Percentiles rank a stretch among this genome's conserved stretches.
Evolutionary conservation across 2,329 filamentous ascomycete species (phyloP).

Genomic region (Blastomyces silverae): DNA sequence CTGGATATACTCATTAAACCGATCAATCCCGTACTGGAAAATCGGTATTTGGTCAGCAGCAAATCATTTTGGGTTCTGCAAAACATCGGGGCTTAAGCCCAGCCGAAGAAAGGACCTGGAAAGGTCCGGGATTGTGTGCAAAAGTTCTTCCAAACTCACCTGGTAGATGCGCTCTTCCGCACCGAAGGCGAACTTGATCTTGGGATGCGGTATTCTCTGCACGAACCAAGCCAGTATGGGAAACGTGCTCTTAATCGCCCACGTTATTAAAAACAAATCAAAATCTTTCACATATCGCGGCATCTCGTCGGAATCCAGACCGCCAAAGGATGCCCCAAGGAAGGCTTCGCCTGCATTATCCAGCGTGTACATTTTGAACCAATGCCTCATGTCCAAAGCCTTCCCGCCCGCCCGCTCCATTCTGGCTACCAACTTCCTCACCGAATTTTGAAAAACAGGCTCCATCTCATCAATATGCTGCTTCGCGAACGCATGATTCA

Average conservation of each 20-base stretch:
- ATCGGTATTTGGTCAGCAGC: neutral
- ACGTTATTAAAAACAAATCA: constrained; percentile 16
- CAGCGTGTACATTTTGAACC: constrained; percentile 16
- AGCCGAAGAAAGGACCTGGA: neutral
- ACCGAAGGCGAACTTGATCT: constrained; percentile 14
- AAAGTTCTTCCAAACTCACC: neutral
- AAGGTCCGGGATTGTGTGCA: neutral
- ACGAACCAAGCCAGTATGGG: constrained; percentile 11
- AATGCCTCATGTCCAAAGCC: constrained; percentile 13
- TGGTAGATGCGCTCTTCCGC: constrained; percentile 11
- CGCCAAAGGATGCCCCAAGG: constrained; percentile 18
- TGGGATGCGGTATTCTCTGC: constrained; percentile 15
- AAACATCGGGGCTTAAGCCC: too few species aligned
- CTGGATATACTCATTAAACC: constrained; percentile 14
- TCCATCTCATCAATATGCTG: constrained; percentile 15
- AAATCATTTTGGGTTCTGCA: neutral
- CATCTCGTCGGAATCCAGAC: constrained; percentile 14
- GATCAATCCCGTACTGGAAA: constrained; percentile 11
- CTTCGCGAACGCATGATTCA: constrained; percentile 14
- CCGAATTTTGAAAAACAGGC: constrained; percentile 12
- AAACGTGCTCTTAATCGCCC: constrained; percentile 14
- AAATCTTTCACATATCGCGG: constrained; percentile 17
- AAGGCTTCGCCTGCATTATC: constrained; percentile 17
- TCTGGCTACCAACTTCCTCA: constrained; percentile 9
- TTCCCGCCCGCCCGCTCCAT: constrained; percentile 9